Base-by-base conservation (phyloP, 345 rosid genomes). In the Noccaea caerulescens region DNA sequence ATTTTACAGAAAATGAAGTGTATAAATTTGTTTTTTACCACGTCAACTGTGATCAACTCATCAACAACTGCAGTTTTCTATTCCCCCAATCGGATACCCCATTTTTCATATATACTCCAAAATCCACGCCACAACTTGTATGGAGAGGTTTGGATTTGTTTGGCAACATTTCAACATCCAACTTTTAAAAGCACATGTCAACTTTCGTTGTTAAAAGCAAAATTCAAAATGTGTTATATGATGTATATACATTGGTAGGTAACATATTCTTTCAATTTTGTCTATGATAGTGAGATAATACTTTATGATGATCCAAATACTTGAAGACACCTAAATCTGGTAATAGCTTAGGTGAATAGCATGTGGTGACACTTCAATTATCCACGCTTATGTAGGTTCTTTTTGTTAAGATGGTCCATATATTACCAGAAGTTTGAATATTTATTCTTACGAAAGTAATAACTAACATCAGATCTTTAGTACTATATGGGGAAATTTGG, bases 301-400 rank as follows among this genome's bases (percentile, higher is more conserved):
- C 73, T 68, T 68, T 75, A 60, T 34, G 58, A 68, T 60, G 58
- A 75, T 60, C 50, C 25, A 55, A 53, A 60, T 36, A 43, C 57
- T 60, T 60, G 67, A 36, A 59, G 36, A 60, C 4, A 44, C 10
- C 73, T 68, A 75, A 38, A 75, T 68, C 33, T 60, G 73, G 78
- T 53, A 52, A 44, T 75, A 75, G 69, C 78, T 75, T 68, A 68
- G 68, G 78, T 75, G 73, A 68, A 60, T 68, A 75, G 69, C 51
- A 67, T 75, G 73, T 75, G 78, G 73, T 75, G 13, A 25, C 58
- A 55, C 53, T 75, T 25, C 53, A 43, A 53, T 59, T 9, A 23
- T 43, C 50, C 73, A 75, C 73, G 78, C 78, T 67, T 67, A 16
- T 43, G 41, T 74, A 74, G 78, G 62, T 59, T 67, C 73, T 59